Base-by-base conservation (phyloP, 1,284 basidiomycete species). In the Macrocybe sp. region DNA sequence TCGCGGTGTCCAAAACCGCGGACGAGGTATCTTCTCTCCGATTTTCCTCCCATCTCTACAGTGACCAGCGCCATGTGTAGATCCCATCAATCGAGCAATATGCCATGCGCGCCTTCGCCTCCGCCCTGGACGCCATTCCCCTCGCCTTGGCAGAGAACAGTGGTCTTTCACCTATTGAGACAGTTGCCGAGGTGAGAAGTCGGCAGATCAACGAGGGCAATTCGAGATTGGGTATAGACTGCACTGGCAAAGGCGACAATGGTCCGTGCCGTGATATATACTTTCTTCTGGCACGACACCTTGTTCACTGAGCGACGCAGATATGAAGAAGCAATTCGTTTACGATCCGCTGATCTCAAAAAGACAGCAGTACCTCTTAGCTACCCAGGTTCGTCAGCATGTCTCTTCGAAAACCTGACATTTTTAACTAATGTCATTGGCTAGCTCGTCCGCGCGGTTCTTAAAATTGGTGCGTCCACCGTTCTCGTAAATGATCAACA, bases 31-130 rank as follows among this genome's bases (percentile, higher is more conserved):
- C 70, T 61, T 37, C 49, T 22, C 4, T 22, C 10, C 16, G 5
- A n/a, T 38, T 34, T 50, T 45, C 1, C 12, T 44, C 8, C 12
- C 12, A 41, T 31, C 14, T 10, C 10, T 37, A 22, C 30, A 48
- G 42, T 28, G 31, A 29, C 48, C 42, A 12, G 49, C 50, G 45
- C 16, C 40, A 28, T 33, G 30, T 30, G 29, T 22, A 92, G 87
- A 97, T 97, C 59, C 87, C 96, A 1, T 81, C 92, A 7, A 96
- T 99, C 60, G 96, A 99, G 70, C 96, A 99, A 75, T 99, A 99
- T 64, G 96, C 96, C 1, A 98, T 99, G 95, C 89, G 96, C 39
- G 95, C 96, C 11, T 99, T 98, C 64, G 82, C 96, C 1, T 89
- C 90, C 30, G 96, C 96, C 7, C 74, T 99, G 6, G 96, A 99